Evolutionary conservation across 2,329 filamentous ascomycete genomes (phyloP).

Genomic region (Lachnellula subtilissima): DNA sequence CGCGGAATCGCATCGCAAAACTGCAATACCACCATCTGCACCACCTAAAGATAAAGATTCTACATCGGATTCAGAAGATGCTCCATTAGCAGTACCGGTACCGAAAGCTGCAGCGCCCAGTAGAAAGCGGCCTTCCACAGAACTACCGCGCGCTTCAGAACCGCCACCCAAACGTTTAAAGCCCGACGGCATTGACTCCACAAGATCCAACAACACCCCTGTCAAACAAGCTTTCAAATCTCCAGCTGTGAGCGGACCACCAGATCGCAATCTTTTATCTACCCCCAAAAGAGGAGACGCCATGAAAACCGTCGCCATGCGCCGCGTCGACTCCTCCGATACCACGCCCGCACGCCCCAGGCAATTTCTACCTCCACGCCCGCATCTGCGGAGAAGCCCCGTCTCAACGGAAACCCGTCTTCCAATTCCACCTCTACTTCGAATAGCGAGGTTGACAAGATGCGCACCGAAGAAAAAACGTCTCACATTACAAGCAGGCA

Average conservation of each 20-base stretch:
- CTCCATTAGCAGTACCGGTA: slow-evolving; percentile 34
- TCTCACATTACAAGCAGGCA: slow-evolving; percentile 16
- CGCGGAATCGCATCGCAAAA: neutral
- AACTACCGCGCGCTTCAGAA: slow-evolving; percentile 26
- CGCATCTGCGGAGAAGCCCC: slow-evolving; percentile 29
- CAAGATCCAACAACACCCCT: slow-evolving; percentile 33
- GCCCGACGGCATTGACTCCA: slow-evolving; percentile 26
- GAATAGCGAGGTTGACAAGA: slow-evolving; percentile 11
- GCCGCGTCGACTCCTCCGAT: slow-evolving; percentile 36
- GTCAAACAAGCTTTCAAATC: slow-evolving; percentile 32
- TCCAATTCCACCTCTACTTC: neutral
- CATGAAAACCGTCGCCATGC: slow-evolving; percentile 33
- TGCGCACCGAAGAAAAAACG: slow-evolving; percentile 12
- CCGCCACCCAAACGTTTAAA: slow-evolving; percentile 34
- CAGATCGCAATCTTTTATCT: slow-evolving; percentile 28
- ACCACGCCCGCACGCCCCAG: slow-evolving; percentile 36
- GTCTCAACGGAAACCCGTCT: slow-evolving; percentile 22
- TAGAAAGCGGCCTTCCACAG: slow-evolving; percentile 22
- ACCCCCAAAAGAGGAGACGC: slow-evolving; percentile 40
- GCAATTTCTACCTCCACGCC: slow-evolving; percentile 27
- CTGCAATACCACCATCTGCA: slow-evolving; percentile 7
- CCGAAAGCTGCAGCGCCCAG: slow-evolving; percentile 25
- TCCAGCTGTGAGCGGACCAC: slow-evolving; percentile 24
- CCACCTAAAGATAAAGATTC: neutral
- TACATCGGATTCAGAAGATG: slow-evolving; percentile 25